A percentile compares a stretch with the other conserved stretches of the same genome.
Evolutionary conservation across 1,284 basidiomycete genomes (phyloP).

Genomic region (Trametes hirsuta): DNA sequence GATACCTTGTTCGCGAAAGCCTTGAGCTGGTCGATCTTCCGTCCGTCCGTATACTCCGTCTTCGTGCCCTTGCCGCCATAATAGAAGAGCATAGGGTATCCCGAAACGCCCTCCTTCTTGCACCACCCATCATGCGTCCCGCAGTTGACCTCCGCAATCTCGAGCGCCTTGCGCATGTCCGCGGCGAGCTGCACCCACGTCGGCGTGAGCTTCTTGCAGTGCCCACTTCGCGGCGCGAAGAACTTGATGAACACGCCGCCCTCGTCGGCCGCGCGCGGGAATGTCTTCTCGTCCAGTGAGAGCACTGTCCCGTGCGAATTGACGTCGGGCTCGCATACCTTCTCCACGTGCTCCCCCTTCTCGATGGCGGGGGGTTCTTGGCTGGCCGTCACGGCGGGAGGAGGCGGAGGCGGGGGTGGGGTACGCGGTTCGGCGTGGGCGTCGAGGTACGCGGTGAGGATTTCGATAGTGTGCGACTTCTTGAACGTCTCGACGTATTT

Average conservation of each 20-base stretch:
- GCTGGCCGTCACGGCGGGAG: no score
- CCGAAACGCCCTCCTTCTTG: constrained; percentile 61
- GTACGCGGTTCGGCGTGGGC: no score
- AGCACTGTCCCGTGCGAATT: no score
- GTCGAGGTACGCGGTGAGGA: no score
- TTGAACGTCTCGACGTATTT: no score
- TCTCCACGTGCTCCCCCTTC: no score
- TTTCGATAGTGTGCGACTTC: no score
- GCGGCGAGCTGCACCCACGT: constrained; percentile 75
- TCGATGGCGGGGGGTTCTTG: no score
- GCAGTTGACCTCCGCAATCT: constrained; percentile 86
- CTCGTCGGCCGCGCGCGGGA: constrained; percentile 52
- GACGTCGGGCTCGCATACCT: no score
- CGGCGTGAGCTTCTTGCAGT: constrained; percentile 90
- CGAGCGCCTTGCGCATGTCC: constrained; percentile 68
- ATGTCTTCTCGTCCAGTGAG: constrained; percentile 53
- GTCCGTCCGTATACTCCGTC: constrained; percentile 72
- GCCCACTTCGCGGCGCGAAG: constrained; percentile 93
- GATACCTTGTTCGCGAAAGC: constrained; percentile 70
- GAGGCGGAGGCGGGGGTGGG: no score
- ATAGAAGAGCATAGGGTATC: constrained; percentile 83
- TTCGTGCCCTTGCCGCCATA: constrained; percentile 50
- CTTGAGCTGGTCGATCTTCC: constrained; percentile 71
- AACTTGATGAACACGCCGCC: constrained; percentile 87
- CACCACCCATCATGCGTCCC: constrained; percentile 75